Conservation (phyloP, 305 asterid genomes). For the Fraxinus dipetala region DNA sequence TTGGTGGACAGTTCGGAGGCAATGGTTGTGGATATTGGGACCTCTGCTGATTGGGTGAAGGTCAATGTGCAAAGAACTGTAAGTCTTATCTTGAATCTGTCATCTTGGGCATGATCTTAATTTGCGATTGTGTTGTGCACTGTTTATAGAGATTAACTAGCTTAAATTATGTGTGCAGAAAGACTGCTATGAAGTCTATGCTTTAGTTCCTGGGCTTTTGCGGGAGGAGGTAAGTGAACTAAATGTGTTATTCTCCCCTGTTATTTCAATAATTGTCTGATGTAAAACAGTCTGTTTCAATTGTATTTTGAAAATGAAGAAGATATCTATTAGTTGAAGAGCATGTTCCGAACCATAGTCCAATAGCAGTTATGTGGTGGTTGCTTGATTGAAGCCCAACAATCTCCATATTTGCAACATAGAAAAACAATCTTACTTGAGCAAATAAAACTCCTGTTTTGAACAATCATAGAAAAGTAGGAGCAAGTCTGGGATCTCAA, state of each 20-base stretch:
- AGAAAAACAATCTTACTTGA: background rate
- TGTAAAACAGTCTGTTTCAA: background rate
- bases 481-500: background rate
- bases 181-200: slow-evolving; percentile 94
- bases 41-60: slow-evolving; percentile 97
- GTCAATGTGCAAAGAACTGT: slow-evolving; percentile 89
- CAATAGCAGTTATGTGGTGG: background rate
- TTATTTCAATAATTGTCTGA: background rate
- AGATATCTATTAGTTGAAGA: background rate
- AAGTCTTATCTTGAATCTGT: slow-evolving; percentile 27
- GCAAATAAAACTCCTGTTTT: background rate
- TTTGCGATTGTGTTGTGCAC: slow-evolving; percentile 13
- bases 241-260: slow-evolving; percentile 6
- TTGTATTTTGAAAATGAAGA: background rate
- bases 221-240: slow-evolving; percentile 83
- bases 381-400: slow-evolving; percentile 1
- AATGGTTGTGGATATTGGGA: slow-evolving; percentile 77
- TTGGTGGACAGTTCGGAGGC: slow-evolving; percentile 50
- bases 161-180: slow-evolving; percentile 51
- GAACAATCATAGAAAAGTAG: background rate
- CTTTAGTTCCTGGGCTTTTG: slow-evolving; percentile 91
- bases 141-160: slow-evolving; percentile 28
- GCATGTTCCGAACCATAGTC: background rate
- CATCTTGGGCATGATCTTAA: slow-evolving; percentile 11
- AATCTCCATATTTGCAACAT: background rate